These are phyloP conservation scores for Cryptococcus sp. DNA, from an alignment of 1,284 basidiomycete species.

Conservation along the genomic window DNA sequence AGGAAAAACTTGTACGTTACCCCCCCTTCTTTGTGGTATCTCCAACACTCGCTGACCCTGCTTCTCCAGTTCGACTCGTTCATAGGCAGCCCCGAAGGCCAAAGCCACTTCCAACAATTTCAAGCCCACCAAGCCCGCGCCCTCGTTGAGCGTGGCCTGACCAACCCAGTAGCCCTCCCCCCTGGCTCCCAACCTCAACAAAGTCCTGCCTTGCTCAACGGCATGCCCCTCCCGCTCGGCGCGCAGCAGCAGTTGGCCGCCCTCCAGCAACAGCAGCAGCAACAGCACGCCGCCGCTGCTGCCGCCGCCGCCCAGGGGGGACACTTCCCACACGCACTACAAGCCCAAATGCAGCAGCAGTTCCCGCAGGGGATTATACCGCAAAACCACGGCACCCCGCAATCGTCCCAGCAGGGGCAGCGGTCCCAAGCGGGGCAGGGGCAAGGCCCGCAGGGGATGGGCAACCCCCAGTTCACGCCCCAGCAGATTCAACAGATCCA, in stretches of 20 bases:
- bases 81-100: constrained; percentile 26
- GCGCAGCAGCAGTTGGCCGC: constrained; percentile 33
- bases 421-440: constrained; percentile 8
- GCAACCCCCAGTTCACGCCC: not conserved
- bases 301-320: constrained; percentile 3
- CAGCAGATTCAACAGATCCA: constrained; percentile 25
- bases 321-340: constrained; percentile 1
- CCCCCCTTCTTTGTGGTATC: not conserved
- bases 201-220: constrained; percentile 21
- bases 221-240: constrained; percentile 23
- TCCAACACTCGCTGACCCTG: not conserved
- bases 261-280: constrained; percentile 27
- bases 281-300: constrained; percentile 19
- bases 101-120: constrained; percentile 21
- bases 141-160: constrained; percentile 24
- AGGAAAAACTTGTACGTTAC: constrained; percentile 33
- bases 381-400: not conserved
- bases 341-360: constrained; percentile 6
- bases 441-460: constrained; percentile 5
- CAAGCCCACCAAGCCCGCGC: constrained; percentile 24
- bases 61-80: constrained; percentile 27
- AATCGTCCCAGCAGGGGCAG: not conserved
- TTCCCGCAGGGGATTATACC: constrained; percentile 11
- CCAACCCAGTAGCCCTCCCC: constrained; percentile 23
- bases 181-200: constrained; percentile 19